A percentile compares a stretch with the other conserved stretches of the same genome.
Evolutionary conservation across 140 eudicot species (phyloP).

Genomic region (Ambrosia hybrid): DNA sequence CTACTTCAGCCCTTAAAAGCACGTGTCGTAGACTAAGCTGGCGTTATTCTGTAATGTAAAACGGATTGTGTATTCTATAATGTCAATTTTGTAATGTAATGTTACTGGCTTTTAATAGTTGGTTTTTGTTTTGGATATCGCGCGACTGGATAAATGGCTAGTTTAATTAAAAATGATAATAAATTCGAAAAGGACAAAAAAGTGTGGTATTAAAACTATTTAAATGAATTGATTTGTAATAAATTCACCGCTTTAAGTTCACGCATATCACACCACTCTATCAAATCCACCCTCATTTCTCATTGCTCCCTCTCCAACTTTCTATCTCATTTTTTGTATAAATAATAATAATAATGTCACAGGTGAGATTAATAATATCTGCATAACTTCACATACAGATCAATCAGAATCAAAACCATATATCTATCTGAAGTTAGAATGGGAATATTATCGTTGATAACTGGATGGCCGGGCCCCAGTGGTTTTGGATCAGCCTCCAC

Average conservation of each 20-base stretch:
- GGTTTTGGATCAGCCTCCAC: slow-evolving; percentile 87
- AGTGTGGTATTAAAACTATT: neutral
- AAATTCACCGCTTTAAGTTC: slow-evolving; percentile 36
- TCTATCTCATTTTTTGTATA: neutral
- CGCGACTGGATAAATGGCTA: no score
- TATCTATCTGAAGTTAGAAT: slow-evolving; percentile 17
- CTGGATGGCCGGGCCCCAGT: slow-evolving; percentile 66
- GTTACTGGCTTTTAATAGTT: no score
- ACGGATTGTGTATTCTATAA: no score
- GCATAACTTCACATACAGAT: neutral
- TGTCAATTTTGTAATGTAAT: no score
- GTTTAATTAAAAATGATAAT: no score
- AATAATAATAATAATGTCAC: neutral
- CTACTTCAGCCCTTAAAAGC: no score
- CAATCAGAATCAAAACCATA: neutral
- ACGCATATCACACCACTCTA: slow-evolving; percentile 30
- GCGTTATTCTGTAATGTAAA: no score
- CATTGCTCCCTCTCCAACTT: neutral
- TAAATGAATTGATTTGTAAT: neutral
- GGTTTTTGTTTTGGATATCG: no score
- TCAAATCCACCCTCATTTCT: slow-evolving; percentile 8
- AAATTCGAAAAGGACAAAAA: no score
- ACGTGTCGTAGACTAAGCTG: no score
- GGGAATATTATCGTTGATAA: slow-evolving; percentile 52
- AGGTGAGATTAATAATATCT: neutral